Conservation (phyloP, 768 basidiomycete species). For the Leccinum aurantiacum region DNA sequence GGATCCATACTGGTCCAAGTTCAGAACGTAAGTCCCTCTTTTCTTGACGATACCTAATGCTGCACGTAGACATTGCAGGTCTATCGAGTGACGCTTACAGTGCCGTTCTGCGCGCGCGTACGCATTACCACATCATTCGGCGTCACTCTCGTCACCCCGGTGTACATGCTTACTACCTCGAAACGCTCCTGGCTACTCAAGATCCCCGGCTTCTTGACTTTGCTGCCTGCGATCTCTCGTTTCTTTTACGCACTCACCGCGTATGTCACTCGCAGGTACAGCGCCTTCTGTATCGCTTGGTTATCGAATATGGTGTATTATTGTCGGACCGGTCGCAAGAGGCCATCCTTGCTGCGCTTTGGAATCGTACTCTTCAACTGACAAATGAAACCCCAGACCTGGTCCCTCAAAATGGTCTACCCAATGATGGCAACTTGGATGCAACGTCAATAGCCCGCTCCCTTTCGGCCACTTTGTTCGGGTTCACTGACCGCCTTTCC, state of each 20-base stretch:
- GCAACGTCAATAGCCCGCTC: conserved; percentile 14
- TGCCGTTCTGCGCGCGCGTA: conserved; percentile 35
- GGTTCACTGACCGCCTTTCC: background rate
- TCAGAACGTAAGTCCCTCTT: conserved; percentile 16
- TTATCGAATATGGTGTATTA: conserved; percentile 29
- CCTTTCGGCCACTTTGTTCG: conserved; percentile 16
- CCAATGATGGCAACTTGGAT: conserved; percentile 5
- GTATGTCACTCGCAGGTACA: conserved; percentile 38
- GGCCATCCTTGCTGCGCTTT: conserved; percentile 37
- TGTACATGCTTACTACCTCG: conserved; percentile 49
- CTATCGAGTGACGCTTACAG: conserved; percentile 8
- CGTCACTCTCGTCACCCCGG: conserved; percentile 38
- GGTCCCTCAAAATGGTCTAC: background rate
- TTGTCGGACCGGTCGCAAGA: conserved; percentile 33
- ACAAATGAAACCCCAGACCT: background rate
- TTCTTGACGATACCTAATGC: background rate
- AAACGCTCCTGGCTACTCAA: conserved; percentile 36
- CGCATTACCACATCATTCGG: conserved; percentile 42
- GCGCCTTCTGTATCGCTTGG: conserved; percentile 42
- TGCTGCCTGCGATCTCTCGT: conserved; percentile 36
- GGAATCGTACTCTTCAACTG: conserved; percentile 32
- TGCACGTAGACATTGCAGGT: conserved; percentile 16
- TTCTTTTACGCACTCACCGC: conserved; percentile 33
- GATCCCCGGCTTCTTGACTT: conserved; percentile 29
- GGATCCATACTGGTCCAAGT: conserved; percentile 14